Percentiles rank a stretch among this genome's conserved stretches.
Evolutionary conservation across 805 yeast genomes (phyloP).

Genomic region (Saturnispora besseyi): DNA sequence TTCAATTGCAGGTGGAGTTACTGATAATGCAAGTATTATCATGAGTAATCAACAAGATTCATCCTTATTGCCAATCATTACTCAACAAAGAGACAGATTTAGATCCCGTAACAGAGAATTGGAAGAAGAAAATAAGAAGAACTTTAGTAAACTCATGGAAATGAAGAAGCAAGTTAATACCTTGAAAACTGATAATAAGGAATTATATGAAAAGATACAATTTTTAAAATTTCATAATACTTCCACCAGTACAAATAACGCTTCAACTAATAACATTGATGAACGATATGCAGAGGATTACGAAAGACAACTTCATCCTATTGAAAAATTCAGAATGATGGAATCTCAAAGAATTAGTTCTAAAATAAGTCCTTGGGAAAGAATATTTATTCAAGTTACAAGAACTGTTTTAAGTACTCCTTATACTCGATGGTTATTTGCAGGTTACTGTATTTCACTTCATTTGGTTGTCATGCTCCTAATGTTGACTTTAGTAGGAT

Average conservation of each 20-base stretch:
- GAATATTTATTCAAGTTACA: conserved; percentile 65
- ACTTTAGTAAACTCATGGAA: conserved; percentile 43
- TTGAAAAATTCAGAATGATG: conserved; percentile 68
- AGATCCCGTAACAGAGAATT: conserved; percentile 73
- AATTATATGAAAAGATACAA: conserved; percentile 69
- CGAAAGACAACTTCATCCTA: conserved; percentile 74
- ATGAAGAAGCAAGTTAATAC: conserved; percentile 54
- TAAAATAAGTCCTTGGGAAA: conserved; percentile 66
- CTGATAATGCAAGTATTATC: not conserved
- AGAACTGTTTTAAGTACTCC: conserved; percentile 68
- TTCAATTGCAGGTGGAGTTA: conserved; percentile 36
- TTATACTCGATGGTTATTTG: conserved; percentile 60
- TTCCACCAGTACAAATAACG: conserved; percentile 10
- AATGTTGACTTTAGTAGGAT: conserved; percentile 42
- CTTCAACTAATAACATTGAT: conserved; percentile 30
- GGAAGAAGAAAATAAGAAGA: conserved; percentile 69
- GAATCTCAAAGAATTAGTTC: conserved; percentile 72
- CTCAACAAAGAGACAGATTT: conserved; percentile 92
- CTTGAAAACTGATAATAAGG: conserved; percentile 66
- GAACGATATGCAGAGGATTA: conserved; percentile 52
- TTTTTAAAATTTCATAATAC: conserved; percentile 48
- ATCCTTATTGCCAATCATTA: conserved; percentile 71
- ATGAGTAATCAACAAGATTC: conserved; percentile 25
- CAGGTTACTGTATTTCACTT: conserved; percentile 63
- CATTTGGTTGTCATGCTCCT: conserved; percentile 66